Conservation (phyloP, 768 basidiomycete genomes). For the Auricularia cornea region DNA sequence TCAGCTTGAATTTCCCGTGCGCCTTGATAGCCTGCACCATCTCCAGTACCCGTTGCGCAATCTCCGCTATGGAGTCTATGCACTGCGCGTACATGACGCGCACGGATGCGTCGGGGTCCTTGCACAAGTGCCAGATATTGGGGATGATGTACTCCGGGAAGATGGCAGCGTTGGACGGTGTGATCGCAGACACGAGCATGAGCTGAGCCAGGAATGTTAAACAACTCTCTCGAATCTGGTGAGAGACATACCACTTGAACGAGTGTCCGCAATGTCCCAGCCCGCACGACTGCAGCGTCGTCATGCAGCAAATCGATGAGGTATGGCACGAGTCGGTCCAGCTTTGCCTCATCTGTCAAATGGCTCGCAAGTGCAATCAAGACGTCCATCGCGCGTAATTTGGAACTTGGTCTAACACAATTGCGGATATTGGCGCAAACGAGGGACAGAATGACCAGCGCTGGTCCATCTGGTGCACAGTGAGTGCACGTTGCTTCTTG, state of each 20-base stretch:
- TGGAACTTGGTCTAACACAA: slow-evolving; percentile 76
- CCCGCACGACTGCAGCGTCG: slow-evolving; percentile 75
- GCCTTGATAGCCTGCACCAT: slow-evolving; percentile 88
- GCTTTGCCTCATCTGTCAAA: slow-evolving; percentile 88
- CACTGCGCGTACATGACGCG: slow-evolving; percentile 77
- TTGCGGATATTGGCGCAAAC: slow-evolving; percentile 86
- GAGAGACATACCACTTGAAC: slow-evolving; percentile 63
- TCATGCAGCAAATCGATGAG: slow-evolving; percentile 84
- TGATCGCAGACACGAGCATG: slow-evolving; percentile 63
- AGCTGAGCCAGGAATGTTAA: slow-evolving; percentile 33
- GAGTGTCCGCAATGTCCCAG: slow-evolving; percentile 65
- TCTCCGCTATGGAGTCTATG: slow-evolving; percentile 77
- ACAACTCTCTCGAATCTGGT: slow-evolving; percentile 19
- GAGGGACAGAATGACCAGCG: slow-evolving; percentile 79
- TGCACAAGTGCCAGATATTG: slow-evolving; percentile 71
- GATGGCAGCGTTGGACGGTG: slow-evolving; percentile 54
- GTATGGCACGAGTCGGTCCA: slow-evolving; percentile 90
- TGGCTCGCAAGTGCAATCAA: slow-evolving; percentile 74
- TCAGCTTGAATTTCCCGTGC: slow-evolving; percentile 62
- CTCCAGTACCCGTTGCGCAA: slow-evolving; percentile 80
- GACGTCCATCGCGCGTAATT: slow-evolving; percentile 76
- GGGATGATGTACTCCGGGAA: slow-evolving; percentile 96
- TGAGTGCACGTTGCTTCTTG: background rate
- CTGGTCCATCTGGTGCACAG: slow-evolving; percentile 70
- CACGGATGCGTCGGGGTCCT: slow-evolving; percentile 79